These are phyloP conservation scores for Alternaria metachromatica DNA, from an alignment of 2,329 filamentous ascomycete species.

Conservation along the genomic window DNA sequence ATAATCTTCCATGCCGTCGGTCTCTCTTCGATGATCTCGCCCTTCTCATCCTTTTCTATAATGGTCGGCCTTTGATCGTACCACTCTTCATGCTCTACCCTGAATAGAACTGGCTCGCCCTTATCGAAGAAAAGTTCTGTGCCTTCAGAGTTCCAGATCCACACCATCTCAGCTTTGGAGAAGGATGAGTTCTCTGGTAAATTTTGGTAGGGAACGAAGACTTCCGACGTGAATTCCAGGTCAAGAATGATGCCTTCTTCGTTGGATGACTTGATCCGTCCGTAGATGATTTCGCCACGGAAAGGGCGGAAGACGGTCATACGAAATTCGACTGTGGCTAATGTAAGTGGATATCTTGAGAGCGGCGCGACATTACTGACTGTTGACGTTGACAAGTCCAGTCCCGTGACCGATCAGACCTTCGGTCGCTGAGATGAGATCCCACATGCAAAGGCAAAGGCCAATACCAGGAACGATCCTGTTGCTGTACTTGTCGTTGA, in stretches of 20 bases:
- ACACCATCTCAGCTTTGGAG: conserved; percentile 77
- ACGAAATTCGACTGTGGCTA: conserved; percentile 79
- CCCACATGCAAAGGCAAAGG: conserved; percentile 91
- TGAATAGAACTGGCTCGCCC: conserved; percentile 85
- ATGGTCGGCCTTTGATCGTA: conserved; percentile 86
- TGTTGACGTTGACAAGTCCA: conserved; percentile 92
- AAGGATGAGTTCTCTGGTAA: conserved; percentile 62
- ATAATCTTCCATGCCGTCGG: conserved; percentile 74
- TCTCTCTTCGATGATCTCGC: conserved; percentile 66
- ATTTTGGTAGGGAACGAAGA: conserved; percentile 69
- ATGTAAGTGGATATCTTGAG: neutral
- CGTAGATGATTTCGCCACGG: conserved; percentile 89
- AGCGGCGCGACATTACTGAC: conserved; percentile 54
- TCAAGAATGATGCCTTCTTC: conserved; percentile 77
- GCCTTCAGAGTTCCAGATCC: conserved; percentile 81
- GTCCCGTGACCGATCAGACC: conserved; percentile 92
- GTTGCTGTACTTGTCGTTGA: conserved; percentile 96
- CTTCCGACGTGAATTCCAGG: conserved; percentile 93
- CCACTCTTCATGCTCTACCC: conserved; percentile 88
- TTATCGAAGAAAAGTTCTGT: conserved; percentile 85
- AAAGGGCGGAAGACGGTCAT: conserved; percentile 94
- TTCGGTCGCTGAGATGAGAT: conserved; percentile 87
- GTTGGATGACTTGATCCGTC: conserved; percentile 78
- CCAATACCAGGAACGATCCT: conserved; percentile 96
- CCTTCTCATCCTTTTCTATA: conserved; percentile 70